These are phyloP conservation scores for Chrysanthemum makinoi DNA, from an alignment of 129 eudicot species.

Conservation along the genomic window DNA sequence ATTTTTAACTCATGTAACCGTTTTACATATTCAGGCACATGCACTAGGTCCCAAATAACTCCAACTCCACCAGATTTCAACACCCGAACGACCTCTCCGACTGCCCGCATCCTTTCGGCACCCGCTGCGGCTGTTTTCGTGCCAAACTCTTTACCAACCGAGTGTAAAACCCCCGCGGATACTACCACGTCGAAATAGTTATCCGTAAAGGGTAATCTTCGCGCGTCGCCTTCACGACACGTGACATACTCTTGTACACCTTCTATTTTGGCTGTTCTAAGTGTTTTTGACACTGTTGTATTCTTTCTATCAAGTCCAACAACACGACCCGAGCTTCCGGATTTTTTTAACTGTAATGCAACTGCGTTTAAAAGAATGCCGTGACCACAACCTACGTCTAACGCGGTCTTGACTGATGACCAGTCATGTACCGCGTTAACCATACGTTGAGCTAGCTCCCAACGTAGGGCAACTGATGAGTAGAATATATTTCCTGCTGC, in stretches of 20 bases:
- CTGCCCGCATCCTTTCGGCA: constrained; percentile 84
- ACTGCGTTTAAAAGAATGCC: constrained; percentile 85
- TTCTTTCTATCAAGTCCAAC: constrained; percentile 58
- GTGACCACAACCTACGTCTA: constrained; percentile 91
- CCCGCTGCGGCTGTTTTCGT: constrained; percentile 71
- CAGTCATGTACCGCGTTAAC: constrained; percentile 65
- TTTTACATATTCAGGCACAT: constrained; percentile 81
- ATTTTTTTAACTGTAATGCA: constrained; percentile 75
- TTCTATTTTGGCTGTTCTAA: constrained; percentile 62
- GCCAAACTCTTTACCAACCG: constrained; percentile 86
- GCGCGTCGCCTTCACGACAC: constrained; percentile 73
- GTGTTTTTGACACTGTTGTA: constrained; percentile 45
- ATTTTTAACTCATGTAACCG: constrained; percentile 73
- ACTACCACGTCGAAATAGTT: constrained; percentile 94
- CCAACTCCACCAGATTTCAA: constrained; percentile 76
- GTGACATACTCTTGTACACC: constrained; percentile 93
- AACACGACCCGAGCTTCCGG: constrained; percentile 79
- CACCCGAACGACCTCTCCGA: constrained; percentile 88
- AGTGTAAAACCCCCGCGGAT: constrained; percentile 71
- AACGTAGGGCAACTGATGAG: constrained; percentile 73
- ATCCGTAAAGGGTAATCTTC: constrained; percentile 76
- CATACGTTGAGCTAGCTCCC: constrained; percentile 79
- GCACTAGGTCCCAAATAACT: constrained; percentile 89
- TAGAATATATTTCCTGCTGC: constrained; percentile 71
- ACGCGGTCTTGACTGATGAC: constrained; percentile 41